Evolutionary conservation across 2,329 filamentous ascomycete species (phyloP), one percentile per base, ranked within the genome.

Genomic region (Pseudogymnoascus verrucosus): DNA sequence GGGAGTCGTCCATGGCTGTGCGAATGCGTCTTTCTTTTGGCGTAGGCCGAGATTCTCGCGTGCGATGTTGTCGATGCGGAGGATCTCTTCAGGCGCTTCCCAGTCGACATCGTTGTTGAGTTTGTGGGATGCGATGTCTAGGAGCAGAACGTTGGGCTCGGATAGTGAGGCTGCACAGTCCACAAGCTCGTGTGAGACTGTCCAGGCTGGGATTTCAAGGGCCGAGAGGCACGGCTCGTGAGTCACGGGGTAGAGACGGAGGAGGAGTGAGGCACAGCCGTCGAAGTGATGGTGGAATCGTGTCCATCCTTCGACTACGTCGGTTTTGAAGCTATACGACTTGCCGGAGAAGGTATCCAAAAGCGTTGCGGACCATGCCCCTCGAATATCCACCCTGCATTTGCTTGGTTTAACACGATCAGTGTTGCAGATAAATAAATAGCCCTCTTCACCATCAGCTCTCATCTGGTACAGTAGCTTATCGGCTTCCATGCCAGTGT

Each of bases 371-470:
- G 69, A 62, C 72, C 72, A 74, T 6, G 39, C 21, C 1, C 72
- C 72, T 19, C 68, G 70, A 21, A 74, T 61, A 4, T 65, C 61
- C 0, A 74, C 64, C 4, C 44, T 62, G n/a, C 69, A 69, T 19
- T 68, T 63, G 5, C 67, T 60, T 0, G 68, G 62, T 1, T 64
- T 66, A 10, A 61, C 67, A 2, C 71, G 68, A 36, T 74, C 69
- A 11, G 68, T 71, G 28, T 74, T 74, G 65, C 72, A 73, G 61
- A 74, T 68, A 60, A 74, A 74, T 1, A 73, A 62, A 39, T 70
- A 74, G 6, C 68, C 67, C 10, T 71, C 65, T 8, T 70, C 66
- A 3, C 61, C 68, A 26, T 74, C 73, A 26, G 73, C 64, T 10
- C 73, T 68, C 66, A 74, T 71, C 42, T 74, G 72, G 60, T 74